Evolutionary conservation across 2,329 filamentous ascomycete species (phyloP).

Genomic region (Akanthomyces dipterigenus): DNA sequence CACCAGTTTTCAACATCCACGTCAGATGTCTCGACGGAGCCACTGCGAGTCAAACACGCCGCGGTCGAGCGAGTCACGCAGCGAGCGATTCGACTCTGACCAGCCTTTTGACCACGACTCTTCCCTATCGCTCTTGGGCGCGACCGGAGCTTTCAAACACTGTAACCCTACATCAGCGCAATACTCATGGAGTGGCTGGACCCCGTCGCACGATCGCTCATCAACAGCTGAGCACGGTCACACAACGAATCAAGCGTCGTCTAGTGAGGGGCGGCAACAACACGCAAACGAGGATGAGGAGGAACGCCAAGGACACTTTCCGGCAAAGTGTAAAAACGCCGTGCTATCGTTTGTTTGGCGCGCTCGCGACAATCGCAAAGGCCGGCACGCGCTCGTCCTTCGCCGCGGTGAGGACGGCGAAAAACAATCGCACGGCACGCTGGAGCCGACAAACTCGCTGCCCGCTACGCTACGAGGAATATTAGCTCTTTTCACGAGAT

Average conservation of each 20-base stretch:
- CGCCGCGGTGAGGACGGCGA: neutral
- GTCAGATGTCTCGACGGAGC: too few species aligned
- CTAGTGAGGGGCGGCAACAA: too few species aligned
- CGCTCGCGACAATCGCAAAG: slow-evolving; percentile 2
- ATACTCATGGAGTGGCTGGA: neutral
- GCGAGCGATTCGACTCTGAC: neutral
- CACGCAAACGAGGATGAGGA: neutral
- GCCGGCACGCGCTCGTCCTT: neutral
- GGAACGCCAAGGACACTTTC: neutral
- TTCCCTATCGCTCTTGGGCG: neutral
- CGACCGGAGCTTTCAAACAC: neutral
- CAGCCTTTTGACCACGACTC: neutral
- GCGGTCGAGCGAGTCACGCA: neutral
- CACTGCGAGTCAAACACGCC: neutral
- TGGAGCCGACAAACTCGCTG: neutral
- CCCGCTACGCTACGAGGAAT: neutral
- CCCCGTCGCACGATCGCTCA: neutral
- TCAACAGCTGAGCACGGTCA: neutral
- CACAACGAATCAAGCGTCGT: neutral
- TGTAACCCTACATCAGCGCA: neutral
- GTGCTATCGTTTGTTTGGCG: neutral
- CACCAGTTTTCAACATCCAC: too few species aligned
- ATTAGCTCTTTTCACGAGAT: neutral
- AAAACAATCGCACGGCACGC: neutral
- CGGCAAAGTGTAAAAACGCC: neutral